Percentiles rank a stretch among this genome's conserved stretches.
Conservation (phyloP, 352 stramenopile species). For the Salisapilia sapeloensis region DNA sequence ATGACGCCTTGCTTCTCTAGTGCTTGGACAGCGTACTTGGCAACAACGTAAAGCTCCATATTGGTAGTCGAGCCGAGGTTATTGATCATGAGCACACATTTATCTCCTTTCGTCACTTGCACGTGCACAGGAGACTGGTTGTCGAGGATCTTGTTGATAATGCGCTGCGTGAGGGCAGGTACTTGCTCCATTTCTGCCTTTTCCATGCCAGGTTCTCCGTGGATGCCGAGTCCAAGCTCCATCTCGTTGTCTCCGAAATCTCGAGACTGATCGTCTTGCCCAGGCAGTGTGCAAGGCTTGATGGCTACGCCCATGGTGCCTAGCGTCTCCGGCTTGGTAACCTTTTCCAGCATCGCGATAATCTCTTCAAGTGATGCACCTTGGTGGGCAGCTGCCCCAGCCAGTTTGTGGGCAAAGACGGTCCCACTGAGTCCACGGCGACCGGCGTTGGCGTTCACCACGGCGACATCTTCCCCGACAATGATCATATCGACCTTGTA, state of each 20-base stretch:
- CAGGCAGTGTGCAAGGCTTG: conserved; percentile 89
- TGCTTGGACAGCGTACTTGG: conserved; percentile 54
- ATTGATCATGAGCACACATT: conserved; percentile 87
- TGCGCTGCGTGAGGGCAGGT: conserved; percentile 19
- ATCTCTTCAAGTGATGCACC: conserved; percentile 65
- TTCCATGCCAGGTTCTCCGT: conserved; percentile 81
- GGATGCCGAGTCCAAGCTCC: conserved; percentile 94
- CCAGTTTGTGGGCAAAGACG: conserved; percentile 94
- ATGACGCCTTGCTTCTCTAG: conserved; percentile 40
- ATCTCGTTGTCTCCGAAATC: conserved; percentile 43
- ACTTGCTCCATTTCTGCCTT: conserved; percentile 39
- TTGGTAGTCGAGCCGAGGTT: conserved; percentile 89
- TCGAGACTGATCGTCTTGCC: conserved; percentile 46
- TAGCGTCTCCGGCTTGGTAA: conserved; percentile 48
- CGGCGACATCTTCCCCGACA: conserved; percentile 87
- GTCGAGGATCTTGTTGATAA: conserved; percentile 33
- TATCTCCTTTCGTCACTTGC: conserved; percentile 13
- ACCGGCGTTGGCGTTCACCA: conserved; percentile 90
- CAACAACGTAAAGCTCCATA: conserved; percentile 93
- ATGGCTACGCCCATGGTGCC: conserved; percentile 92
- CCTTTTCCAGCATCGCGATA: conserved; percentile 37
- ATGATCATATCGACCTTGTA: conserved; percentile 89
- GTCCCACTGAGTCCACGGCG: conserved; percentile 92
- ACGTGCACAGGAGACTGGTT: conserved; percentile 17
- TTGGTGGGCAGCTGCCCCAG: conserved; percentile 75